A percentile compares a stretch with the other conserved stretches of the same genome.
These are phyloP conservation scores for Euphrasia confusa DNA, from an alignment of 257 asterid genomes.

Conservation along the genomic window DNA sequence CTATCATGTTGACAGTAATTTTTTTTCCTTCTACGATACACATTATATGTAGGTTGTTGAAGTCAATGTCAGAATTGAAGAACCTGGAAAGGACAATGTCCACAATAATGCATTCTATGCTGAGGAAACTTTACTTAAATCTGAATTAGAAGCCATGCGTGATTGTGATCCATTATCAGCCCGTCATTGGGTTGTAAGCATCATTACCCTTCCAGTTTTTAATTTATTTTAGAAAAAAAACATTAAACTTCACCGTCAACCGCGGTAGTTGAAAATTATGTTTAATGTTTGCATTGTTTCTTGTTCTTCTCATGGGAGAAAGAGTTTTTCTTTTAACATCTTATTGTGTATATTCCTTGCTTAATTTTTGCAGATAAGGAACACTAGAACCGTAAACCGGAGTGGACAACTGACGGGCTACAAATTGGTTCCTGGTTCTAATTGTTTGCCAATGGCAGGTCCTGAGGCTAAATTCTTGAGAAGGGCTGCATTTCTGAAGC, in stretches of 20 bases:
- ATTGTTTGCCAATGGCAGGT: conserved; percentile 87
- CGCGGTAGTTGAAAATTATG: not conserved
- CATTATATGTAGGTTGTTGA: conserved; percentile 65
- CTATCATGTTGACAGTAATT: not conserved
- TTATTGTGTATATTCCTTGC: no score
- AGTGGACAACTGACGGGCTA: conserved; percentile 90
- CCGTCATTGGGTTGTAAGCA: conserved; percentile 96
- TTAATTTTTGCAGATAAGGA: conserved; percentile 56
- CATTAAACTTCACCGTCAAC: no score
- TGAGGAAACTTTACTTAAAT: conserved; percentile 76
- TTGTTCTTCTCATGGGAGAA: not conserved
- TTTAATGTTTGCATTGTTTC: not conserved
- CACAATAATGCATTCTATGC: conserved; percentile 95
- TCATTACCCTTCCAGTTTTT: conserved; percentile 12
- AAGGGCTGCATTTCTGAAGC: conserved; percentile 92
- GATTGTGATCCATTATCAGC: conserved; percentile 84
- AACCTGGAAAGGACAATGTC: conserved; percentile 78
- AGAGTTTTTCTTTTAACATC: not conserved
- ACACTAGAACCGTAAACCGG: conserved; percentile 87
- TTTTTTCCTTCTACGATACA: not conserved
- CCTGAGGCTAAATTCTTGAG: conserved; percentile 90
- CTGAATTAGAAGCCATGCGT: conserved; percentile 90
- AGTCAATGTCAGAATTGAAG: conserved; percentile 87
- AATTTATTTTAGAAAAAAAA: not conserved
- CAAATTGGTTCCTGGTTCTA: conserved; percentile 87